Base-by-base conservation (phyloP, 257 asterid genomes). In the Apocynum venetum region DNA sequence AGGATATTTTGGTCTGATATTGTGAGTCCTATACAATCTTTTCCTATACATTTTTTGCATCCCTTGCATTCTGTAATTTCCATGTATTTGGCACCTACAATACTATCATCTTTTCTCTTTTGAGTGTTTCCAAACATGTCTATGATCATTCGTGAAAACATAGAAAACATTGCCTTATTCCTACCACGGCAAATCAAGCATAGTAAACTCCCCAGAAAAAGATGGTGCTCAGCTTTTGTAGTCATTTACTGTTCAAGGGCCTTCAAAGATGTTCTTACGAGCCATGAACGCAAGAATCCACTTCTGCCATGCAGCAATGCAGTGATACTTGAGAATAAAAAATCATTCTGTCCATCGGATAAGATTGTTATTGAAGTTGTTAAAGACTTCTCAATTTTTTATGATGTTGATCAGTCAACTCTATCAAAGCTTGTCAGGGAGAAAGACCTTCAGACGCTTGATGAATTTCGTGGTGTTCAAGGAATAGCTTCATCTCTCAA, bases 391-490 rank as follows among this genome's bases (percentile, higher is more conserved):
- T 68, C 79, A 43, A 14, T n/a, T 19, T 71, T 80, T 55, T 78
- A 74, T 46, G 41, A 17, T 6, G 53, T 78, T 25, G 80, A 82
- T 64, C 66, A 69, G n/a, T 19, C 74, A 59, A 80, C 66, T 69
- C 80, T 89, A 13, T 44, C 87, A 2, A 77, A 73, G 81, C 78
- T 87, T 43, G 85, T 83, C 59, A 82, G 78, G 79, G 86, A 85
- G 67, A 87, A 79, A 78, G 80, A 48, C 55, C 35, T 77, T 7
- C 68, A 77, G 25, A 59, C 66, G 56, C 81, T 87, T 31, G 31
- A 52, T 2, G 59, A 73, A 4, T 46, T 46, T 31, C 87, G 86
- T 38, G 91, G 91, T 17, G 80, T 74, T 71, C 57, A 63, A 63
- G 88, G 87, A 14, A 61, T 88, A 10, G 85, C 83, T 4, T 4